These are phyloP conservation scores for Closterium sp. DNA, from an alignment of 139 green algal genomes.

Conservation along the genomic window DNA sequence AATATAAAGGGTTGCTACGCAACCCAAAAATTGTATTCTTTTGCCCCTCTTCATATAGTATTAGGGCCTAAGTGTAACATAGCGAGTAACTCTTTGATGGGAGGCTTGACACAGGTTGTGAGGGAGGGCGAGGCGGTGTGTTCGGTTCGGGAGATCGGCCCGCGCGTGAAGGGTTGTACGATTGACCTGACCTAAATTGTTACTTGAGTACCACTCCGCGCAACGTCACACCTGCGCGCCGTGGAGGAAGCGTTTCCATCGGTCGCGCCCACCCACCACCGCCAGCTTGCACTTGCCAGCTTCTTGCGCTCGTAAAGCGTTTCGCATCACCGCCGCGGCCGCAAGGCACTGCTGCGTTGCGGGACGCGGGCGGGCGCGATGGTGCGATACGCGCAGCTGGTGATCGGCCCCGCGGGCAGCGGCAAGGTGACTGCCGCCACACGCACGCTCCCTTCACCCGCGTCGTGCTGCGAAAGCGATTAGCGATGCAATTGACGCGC, in stretches of 20 bases:
- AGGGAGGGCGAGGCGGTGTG: too few species aligned
- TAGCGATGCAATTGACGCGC: neutral
- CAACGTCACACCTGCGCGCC: neutral
- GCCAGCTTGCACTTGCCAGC: neutral
- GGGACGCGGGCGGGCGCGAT: conserved; percentile 2
- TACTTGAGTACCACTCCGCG: too few species aligned
- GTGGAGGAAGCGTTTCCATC: neutral
- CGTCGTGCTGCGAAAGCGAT: neutral
- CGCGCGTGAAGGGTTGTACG: too few species aligned
- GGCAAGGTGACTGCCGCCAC: conserved; percentile 77
- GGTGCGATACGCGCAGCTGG: conserved; percentile 84
- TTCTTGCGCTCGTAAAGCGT: neutral
- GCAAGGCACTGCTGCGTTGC: neutral
- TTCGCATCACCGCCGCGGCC: neutral
- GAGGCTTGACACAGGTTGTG: too few species aligned
- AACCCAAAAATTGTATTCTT: too few species aligned
- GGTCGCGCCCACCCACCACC: neutral
- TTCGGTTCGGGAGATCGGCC: too few species aligned
- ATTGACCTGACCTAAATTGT: too few species aligned
- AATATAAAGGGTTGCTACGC: too few species aligned
- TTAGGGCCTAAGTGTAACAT: too few species aligned
- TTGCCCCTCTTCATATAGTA: too few species aligned
- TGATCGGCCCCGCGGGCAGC: conserved; percentile 92
- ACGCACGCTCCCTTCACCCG: neutral
- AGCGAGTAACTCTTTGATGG: too few species aligned